A percentile compares a stretch with the other conserved stretches of the same genome.
Evolutionary conservation across 2,329 filamentous ascomycete species (phyloP).

Genomic region (Dryadomyces sulphureus): DNA sequence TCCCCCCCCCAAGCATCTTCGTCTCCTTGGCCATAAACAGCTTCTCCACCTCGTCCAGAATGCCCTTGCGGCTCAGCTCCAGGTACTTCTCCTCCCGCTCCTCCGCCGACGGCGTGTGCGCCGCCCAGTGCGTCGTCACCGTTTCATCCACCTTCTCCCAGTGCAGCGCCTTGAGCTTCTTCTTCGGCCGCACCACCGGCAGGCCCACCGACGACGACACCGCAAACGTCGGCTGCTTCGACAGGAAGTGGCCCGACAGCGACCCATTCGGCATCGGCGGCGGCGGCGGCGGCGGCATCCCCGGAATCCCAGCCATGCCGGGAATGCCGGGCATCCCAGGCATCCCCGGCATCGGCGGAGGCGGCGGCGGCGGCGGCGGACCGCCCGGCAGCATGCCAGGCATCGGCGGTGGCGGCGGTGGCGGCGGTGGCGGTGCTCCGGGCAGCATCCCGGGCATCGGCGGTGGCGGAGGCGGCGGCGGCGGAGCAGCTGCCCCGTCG

Average conservation of each 20-base stretch:
- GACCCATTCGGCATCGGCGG: constrained; percentile 37
- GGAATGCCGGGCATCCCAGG: constrained; percentile 32
- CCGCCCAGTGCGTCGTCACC: constrained; percentile 84
- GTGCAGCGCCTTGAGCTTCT: constrained; percentile 98
- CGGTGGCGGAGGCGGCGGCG: constrained; percentile 19
- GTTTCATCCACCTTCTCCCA: constrained; percentile 97
- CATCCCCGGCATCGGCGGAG: constrained; percentile 13
- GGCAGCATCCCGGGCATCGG: constrained; percentile 18
- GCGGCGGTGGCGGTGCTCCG: constrained; percentile 16
- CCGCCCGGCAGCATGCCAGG: constrained; percentile 15
- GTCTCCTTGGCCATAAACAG: constrained; percentile 96
- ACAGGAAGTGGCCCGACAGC: constrained; percentile 63
- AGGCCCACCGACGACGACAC: constrained; percentile 46
- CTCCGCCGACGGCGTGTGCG: constrained; percentile 70
- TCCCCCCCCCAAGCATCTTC: constrained; percentile 62
- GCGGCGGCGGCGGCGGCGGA: constrained; percentile 13
- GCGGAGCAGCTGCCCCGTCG: constrained; percentile 8
- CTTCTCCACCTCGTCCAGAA: constrained; percentile 94
- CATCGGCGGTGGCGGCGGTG: constrained; percentile 24
- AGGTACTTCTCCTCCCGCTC: constrained; percentile 92
- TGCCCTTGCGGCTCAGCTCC: constrained; percentile 85
- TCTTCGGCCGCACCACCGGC: constrained; percentile 80
- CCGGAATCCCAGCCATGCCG: constrained; percentile 24
- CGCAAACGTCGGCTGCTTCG: constrained; percentile 42
- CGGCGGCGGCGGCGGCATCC: constrained; percentile 18